Conservation (phyloP, 768 basidiomycete species). For the Tricholoma saponaceum region DNA sequence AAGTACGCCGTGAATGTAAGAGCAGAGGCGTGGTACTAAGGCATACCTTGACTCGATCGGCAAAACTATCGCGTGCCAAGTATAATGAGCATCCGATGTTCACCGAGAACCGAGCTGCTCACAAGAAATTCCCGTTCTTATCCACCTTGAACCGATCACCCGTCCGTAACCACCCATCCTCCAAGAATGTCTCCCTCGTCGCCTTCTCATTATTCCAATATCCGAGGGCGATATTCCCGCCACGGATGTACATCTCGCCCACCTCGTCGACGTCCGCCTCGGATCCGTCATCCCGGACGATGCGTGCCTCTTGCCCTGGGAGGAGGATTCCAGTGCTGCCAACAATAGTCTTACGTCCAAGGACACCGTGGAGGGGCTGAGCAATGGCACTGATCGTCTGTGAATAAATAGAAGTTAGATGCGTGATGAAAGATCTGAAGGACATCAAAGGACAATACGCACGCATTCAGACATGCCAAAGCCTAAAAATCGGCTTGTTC, state of each 20-base stretch:
- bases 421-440: neutral
- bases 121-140: slow-evolving; percentile 64
- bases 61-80: slow-evolving; percentile 42
- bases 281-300: slow-evolving; percentile 53
- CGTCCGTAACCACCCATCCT: slow-evolving; percentile 68
- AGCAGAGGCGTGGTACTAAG: neutral
- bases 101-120: slow-evolving; percentile 16
- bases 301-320: slow-evolving; percentile 62
- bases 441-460: slow-evolving; percentile 18
- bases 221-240: slow-evolving; percentile 54
- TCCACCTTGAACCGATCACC: slow-evolving; percentile 70
- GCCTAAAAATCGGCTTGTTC: slow-evolving; percentile 29
- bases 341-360: slow-evolving; percentile 33
- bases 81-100: neutral
- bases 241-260: slow-evolving; percentile 46
- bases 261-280: slow-evolving; percentile 47
- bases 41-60: slow-evolving; percentile 68
- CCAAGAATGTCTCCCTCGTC: slow-evolving; percentile 58
- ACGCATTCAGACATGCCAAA: slow-evolving; percentile 74
- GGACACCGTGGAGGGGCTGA: slow-evolving; percentile 40
- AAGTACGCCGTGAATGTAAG: neutral
- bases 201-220: slow-evolving; percentile 74
- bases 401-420: neutral
- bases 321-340: slow-evolving; percentile 56
- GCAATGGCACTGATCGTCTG: slow-evolving; percentile 54